phyloP scores from a whole-genome alignment of 2,329 filamentous ascomycete genomes.

The Neonectria faginata region DNA sequence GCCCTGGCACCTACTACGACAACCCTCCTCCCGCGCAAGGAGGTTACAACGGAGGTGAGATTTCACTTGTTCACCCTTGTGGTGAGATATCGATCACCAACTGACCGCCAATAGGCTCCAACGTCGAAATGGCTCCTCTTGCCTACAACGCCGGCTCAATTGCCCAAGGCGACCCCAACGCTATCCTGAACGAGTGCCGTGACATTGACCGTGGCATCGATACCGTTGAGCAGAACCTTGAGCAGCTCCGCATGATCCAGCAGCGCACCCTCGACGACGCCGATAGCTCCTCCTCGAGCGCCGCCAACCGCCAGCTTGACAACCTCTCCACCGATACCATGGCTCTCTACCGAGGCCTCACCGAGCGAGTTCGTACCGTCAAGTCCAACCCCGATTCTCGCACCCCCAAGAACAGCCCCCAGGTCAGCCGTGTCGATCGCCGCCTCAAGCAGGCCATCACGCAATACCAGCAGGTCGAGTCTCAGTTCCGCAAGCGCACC shows the following conservation, averaged over 20 bases:
- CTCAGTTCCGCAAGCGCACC: constrained; percentile 81
- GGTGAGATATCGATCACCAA: background rate
- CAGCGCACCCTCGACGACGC: constrained; percentile 79
- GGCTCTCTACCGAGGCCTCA: constrained; percentile 82
- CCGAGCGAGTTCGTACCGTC: constrained; percentile 81
- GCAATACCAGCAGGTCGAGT: constrained; percentile 83
- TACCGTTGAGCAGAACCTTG: constrained; percentile 77
- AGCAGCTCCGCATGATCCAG: constrained; percentile 78
- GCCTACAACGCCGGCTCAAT: constrained; percentile 63
- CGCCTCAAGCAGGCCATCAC: constrained; percentile 84
- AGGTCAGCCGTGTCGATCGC: constrained; percentile 84
- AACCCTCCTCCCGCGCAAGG: constrained; percentile 33
- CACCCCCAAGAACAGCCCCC: constrained; percentile 78
- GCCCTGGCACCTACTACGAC: constrained; percentile 49
- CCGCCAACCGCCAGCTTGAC: constrained; percentile 77
- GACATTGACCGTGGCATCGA: constrained; percentile 83
- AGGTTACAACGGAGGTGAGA: constrained; percentile 49
- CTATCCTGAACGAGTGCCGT: constrained; percentile 85
- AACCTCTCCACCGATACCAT: constrained; percentile 82
- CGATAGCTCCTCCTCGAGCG: constrained; percentile 75
- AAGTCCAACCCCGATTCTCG: constrained; percentile 84
- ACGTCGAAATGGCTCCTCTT: constrained; percentile 79
- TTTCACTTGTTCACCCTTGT: background rate
- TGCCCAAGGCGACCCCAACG: constrained; percentile 72
- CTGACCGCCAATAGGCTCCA: constrained; percentile 43